A percentile compares a stretch with the other conserved stretches of the same genome.
Evolutionary conservation across 129 eudicot genomes (phyloP).

Genomic region (Flaveria robusta): DNA sequence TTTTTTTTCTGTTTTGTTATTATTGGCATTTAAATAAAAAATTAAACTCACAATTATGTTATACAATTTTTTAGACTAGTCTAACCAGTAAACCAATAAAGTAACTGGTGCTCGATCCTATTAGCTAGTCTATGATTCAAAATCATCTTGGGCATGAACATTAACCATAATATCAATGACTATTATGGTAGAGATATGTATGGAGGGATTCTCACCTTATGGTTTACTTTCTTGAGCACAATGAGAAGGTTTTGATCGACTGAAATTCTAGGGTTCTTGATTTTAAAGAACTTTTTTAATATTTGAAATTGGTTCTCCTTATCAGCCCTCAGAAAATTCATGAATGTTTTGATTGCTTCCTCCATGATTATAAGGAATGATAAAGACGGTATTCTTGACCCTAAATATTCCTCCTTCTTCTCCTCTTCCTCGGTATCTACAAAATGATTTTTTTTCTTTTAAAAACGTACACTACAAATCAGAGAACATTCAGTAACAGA

Average conservation of each 20-base stretch:
- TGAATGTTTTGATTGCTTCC: conserved; percentile 86
- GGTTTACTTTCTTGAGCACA: conserved; percentile 67
- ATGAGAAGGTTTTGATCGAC: conserved; percentile 69
- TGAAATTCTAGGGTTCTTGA: conserved; percentile 52
- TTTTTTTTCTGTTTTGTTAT: too few relatives aligned
- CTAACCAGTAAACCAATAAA: too few relatives aligned
- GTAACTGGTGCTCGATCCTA: too few relatives aligned
- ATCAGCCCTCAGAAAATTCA: conserved; percentile 87
- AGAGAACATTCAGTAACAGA: too few relatives aligned
- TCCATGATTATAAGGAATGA: conserved; percentile 72
- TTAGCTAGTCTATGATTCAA: too few relatives aligned
- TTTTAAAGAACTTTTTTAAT: conserved; percentile 50
- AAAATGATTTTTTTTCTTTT: neutral
- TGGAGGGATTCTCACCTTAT: conserved; percentile 49
- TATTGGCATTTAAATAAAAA: too few relatives aligned
- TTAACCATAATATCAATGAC: too few relatives aligned
- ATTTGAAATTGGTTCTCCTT: conserved; percentile 66
- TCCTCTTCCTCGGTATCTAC: conserved; percentile 66
- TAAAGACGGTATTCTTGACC: conserved; percentile 73
- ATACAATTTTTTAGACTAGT: too few relatives aligned
- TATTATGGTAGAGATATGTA: neutral
- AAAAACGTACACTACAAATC: neutral
- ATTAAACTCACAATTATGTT: too few relatives aligned
- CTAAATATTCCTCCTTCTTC: conserved; percentile 50
- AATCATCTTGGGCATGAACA: too few relatives aligned